Evolutionary conservation across 805 yeast species (phyloP).

Genomic region (Saturnispora silvae): DNA sequence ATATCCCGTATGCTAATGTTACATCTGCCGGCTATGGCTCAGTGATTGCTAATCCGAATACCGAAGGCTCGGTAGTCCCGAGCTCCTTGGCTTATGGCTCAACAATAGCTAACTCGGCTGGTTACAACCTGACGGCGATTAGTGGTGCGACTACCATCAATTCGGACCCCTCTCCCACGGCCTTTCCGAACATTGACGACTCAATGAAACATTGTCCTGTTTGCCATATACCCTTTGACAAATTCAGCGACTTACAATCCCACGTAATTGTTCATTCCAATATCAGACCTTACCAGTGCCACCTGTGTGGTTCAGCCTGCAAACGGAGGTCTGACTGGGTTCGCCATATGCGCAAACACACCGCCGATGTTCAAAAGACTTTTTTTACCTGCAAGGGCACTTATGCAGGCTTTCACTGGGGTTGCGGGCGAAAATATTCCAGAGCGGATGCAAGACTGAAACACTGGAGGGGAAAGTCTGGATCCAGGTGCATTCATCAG

Average conservation of each 20-base stretch:
- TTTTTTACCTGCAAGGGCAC: background rate
- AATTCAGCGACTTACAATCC: slow-evolving; percentile 4
- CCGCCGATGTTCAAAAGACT: background rate
- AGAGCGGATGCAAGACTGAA: slow-evolving; percentile 5
- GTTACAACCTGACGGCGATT: too few relatives aligned
- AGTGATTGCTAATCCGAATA: too few relatives aligned
- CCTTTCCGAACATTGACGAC: too few relatives aligned
- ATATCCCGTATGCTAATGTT: too few relatives aligned
- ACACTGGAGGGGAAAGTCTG: slow-evolving; percentile 8
- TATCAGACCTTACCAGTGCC: slow-evolving; percentile 53
- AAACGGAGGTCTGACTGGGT: slow-evolving; percentile 67
- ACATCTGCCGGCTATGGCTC: too few relatives aligned
- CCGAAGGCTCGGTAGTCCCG: too few relatives aligned
- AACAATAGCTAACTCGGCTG: too few relatives aligned
- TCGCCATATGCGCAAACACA: slow-evolving; percentile 62
- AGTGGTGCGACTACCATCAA: too few relatives aligned
- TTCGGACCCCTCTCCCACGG: too few relatives aligned
- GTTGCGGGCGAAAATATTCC: slow-evolving; percentile 4
- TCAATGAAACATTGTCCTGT: background rate
- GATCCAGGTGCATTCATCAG: slow-evolving; percentile 2
- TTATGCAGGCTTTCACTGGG: slow-evolving; percentile 4
- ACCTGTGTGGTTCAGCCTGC: slow-evolving; percentile 49
- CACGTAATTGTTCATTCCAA: slow-evolving; percentile 39
- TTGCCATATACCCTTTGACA: background rate
- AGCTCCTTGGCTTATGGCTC: too few relatives aligned